Conservation (phyloP, 73 alveolate genomes). For the Tetrahymena elliotti region DNA sequence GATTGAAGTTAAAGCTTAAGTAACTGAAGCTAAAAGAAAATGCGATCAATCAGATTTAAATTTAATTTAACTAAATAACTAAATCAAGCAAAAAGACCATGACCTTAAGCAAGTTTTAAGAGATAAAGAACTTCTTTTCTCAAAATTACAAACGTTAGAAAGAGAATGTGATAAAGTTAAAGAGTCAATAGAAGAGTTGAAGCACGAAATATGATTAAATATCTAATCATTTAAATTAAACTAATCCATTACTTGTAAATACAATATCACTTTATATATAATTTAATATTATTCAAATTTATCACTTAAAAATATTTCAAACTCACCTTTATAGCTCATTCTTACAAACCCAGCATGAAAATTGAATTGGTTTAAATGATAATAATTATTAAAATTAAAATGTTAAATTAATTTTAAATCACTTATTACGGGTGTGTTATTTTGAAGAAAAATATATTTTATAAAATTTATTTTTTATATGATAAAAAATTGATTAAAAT, state of each 20-base stretch:
- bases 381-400: too few relatives aligned
- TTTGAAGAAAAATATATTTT: too few relatives aligned
- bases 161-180: not conserved
- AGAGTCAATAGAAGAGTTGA: not conserved
- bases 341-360: too few relatives aligned
- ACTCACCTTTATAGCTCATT: too few relatives aligned
- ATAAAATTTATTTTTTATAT: too few relatives aligned
- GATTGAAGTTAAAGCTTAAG: not conserved
- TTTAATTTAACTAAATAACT: not conserved
- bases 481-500: too few relatives aligned
- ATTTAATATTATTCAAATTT: too few relatives aligned
- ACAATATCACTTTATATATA: not conserved
- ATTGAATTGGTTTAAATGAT: too few relatives aligned
- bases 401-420: too few relatives aligned
- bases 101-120: not conserved
- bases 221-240: too few relatives aligned
- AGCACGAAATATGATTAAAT: not conserved
- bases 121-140: not conserved
- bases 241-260: not conserved
- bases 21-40: not conserved
- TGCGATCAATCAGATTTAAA: not conserved
- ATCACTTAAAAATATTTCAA: too few relatives aligned
- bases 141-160: not conserved
- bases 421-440: too few relatives aligned
- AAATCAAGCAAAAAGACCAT: not conserved